Percentiles rank a stretch among this genome's conserved stretches.
Conservation (phyloP, 345 rosid genomes). For the Rhodamnia rubescens region DNA sequence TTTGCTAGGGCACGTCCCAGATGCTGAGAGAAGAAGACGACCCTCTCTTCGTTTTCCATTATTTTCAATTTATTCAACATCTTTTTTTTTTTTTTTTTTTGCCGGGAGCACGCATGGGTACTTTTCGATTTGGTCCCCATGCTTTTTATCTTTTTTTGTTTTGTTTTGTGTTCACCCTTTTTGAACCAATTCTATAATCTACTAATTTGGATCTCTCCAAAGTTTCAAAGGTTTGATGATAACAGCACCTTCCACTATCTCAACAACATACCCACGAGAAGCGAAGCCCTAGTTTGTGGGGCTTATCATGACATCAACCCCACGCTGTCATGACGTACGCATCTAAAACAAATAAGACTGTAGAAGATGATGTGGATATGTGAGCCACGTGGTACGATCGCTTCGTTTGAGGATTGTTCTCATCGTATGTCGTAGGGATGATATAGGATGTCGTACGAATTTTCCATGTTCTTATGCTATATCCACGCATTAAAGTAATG, state of each 20-base stretch:
- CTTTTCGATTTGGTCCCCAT: conserved; percentile 39
- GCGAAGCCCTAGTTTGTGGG: conserved; percentile 10
- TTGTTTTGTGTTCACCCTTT: conserved; percentile 1
- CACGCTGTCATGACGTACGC: conserved; percentile 50
- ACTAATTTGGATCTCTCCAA: not conserved
- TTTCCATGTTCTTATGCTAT: not conserved
- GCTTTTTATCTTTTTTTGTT: conserved; percentile 18
- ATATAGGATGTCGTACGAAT: not conserved
- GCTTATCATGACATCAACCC: conserved; percentile 46
- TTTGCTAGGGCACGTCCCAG: not conserved
- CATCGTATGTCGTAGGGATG: not conserved
- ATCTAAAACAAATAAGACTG: not conserved
- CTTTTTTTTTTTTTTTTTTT: not conserved
- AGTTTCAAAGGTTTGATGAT: conserved; percentile 44
- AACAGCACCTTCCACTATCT: conserved; percentile 41
- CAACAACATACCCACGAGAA: conserved; percentile 9
- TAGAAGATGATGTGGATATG: not conserved
- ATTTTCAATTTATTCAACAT: not conserved
- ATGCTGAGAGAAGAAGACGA: not conserved
- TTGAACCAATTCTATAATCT: not conserved
- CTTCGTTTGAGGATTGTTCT: not conserved
- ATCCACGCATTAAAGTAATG: not conserved
- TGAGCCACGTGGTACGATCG: not conserved
- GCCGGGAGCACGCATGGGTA: conserved; percentile 91
- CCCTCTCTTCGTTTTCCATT: not conserved